Base-by-base conservation (phyloP, 208 protist genomes). In the Crithidia acanthocephali region DNA sequence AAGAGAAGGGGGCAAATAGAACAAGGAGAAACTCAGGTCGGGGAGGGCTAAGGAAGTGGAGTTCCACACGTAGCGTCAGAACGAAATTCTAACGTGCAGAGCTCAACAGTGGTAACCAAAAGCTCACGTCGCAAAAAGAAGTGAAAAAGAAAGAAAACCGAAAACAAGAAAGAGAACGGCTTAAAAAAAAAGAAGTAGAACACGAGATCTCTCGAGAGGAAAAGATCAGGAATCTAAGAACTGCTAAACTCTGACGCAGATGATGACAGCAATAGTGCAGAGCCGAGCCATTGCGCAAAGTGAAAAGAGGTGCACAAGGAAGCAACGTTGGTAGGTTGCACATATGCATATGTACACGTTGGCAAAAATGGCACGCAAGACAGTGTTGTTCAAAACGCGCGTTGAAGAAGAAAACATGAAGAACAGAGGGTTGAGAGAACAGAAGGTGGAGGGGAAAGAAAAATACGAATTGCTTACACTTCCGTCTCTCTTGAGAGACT, bases 31-130 rank as follows among this genome's bases (percentile, higher is more conserved):
- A 16, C 9, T 18, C 23, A 25, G 37, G 10, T 3, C 8, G 33
- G 22, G 5, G 2, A 30, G 23, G 57, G 3, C 45, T 50, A 50
- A 50, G 45, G 20, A 44, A 32, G 32, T 42, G 6, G 40, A 50
- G 37, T 23, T 40, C n/a, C n/a, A 52, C 56, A 63, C 56, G 40
- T 52, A 63, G 18, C n/a, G n/a, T 44, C 53, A 53, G 27, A 57
- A 22, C 0, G 15, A 62, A 18, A 57, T 27, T 18, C 50, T 48
- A 44, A 60, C 64, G 64, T 59, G 59, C 59, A 62, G 37, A 62
- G 57, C 57, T 50, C 37, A 18, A 47, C 20, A 62, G 18, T 40
- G 28, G n/a, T 59, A 59, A 44, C 32, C 55, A 59, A 44, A 59
- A 5, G 15, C 23, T 15, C 51, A 35, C 28, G 25, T 22, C 50